Evolutionary conservation across 75 land plant species (phyloP).

Genomic region (Isoetes taiwanensis): DNA sequence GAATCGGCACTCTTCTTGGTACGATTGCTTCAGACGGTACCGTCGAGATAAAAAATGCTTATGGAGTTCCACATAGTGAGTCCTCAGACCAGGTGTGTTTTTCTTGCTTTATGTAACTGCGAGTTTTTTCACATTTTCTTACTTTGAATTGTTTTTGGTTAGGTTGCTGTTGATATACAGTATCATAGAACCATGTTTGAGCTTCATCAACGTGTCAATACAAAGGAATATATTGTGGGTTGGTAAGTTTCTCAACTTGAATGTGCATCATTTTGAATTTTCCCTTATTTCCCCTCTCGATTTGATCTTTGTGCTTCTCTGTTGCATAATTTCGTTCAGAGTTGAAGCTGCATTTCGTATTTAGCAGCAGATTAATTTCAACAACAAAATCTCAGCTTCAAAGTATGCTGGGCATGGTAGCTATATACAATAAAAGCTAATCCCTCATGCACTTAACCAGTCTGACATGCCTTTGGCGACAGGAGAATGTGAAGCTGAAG

Average conservation of each 20-base stretch:
- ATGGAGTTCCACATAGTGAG: slow-evolving; percentile 86
- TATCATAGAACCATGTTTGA: slow-evolving; percentile 84
- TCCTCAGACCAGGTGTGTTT: slow-evolving; percentile 89
- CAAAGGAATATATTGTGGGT: slow-evolving; percentile 94
- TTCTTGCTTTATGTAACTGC: neutral
- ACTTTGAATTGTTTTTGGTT: neutral
- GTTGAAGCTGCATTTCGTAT: too few relatives aligned
- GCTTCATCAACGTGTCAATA: slow-evolving; percentile 89
- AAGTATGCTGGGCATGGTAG: too few relatives aligned
- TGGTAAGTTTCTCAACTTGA: slow-evolving; percentile 62
- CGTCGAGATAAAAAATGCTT: slow-evolving; percentile 75
- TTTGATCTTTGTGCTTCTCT: too few relatives aligned
- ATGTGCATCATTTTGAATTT: too few relatives aligned
- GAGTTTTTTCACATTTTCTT: neutral
- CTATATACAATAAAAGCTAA: too few relatives aligned
- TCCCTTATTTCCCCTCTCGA: too few relatives aligned
- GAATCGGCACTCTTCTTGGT: slow-evolving; percentile 90
- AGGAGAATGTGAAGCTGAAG: too few relatives aligned
- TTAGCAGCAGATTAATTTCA: too few relatives aligned
- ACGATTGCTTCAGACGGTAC: slow-evolving; percentile 71
- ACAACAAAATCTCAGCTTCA: too few relatives aligned
- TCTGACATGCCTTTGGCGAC: too few relatives aligned
- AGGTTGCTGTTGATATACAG: slow-evolving; percentile 99
- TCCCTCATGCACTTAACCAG: too few relatives aligned
- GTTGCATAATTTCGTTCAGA: too few relatives aligned